Base-by-base conservation (phyloP, 2,329 filamentous ascomycete species). In the Huntiella decipiens region DNA sequence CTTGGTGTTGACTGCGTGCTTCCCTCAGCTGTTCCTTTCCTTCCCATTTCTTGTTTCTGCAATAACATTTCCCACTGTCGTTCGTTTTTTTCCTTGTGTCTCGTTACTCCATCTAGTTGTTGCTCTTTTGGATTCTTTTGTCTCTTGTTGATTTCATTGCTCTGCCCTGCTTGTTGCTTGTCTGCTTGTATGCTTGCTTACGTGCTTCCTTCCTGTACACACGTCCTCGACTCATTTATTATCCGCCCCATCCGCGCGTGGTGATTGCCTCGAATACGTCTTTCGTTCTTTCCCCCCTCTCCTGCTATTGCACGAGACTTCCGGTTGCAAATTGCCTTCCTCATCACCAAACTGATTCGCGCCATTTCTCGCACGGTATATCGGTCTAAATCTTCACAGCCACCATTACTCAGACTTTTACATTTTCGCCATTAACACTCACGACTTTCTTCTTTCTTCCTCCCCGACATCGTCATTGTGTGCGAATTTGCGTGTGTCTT, bases 91-190 rank as follows among this genome's bases (percentile, higher is more conserved):
- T 43, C 8, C 34, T 34, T 34, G n/a, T 43, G 40, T 17, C 31
- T 43, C 28, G 13, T 11, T n/a, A 41, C 11, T 31, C 22, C 22
- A 28, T 54, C 54, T 54, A 47, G 53, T 54, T 53, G 52, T 53
- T 52, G 54, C 48, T 52, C 51, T 52, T 63, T 56, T 54, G 61
- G 59, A 58, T 41, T 44, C 37, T 47, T 41, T 42, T 37, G 15
- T 33, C 46, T 42, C 31, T 28, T 13, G 16, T 41, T 38, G 15
- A 31, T 47, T 39, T 19, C 19, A 15, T 38, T 47, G 5, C 31
- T 16, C 32, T 37, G 38, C 10, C 11, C 31, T 32, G 13, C 19
- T 22, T 36, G 22, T 31, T 31, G 4, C 19, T 16, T 12, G 17
- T 36, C 6, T 40, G 12, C 16, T 16, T 12, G 17, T 36, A 3